phyloP scores from a whole-genome alignment of 805 yeast species.

The Brettanomyces custersianus region DNA sequence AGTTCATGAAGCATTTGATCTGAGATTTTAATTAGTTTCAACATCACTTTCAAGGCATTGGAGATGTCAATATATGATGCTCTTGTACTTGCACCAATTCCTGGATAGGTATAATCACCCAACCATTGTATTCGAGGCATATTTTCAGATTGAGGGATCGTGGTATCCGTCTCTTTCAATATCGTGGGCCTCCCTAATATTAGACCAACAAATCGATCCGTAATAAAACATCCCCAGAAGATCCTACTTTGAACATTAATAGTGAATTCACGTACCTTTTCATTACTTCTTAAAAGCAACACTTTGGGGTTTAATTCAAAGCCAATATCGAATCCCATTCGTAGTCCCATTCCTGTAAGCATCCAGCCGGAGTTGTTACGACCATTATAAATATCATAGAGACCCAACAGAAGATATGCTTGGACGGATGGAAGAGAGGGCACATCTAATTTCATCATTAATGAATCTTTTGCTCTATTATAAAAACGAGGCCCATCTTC shows the following conservation, averaged over 20 bases:
- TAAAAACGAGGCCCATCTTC: conserved; percentile 36
- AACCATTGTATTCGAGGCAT: conserved; percentile 56
- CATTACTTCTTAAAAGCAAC: conserved; percentile 31
- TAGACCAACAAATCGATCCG: conserved; percentile 54
- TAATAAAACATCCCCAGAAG: conserved; percentile 59
- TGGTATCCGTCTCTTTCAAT: conserved; percentile 46
- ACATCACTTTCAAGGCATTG: conserved; percentile 33
- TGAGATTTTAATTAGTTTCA: conserved; percentile 33
- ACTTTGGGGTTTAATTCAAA: conserved; percentile 55
- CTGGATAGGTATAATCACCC: conserved; percentile 42
- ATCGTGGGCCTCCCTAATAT: conserved; percentile 51
- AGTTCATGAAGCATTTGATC: conserved; percentile 38
- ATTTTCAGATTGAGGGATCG: conserved; percentile 50
- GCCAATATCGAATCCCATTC: conserved; percentile 60
- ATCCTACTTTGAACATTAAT: conserved; percentile 49
- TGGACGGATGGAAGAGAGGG: conserved; percentile 49
- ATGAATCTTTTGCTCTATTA: conserved; percentile 33
- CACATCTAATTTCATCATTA: conserved; percentile 33
- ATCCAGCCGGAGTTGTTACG: conserved; percentile 54
- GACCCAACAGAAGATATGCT: conserved; percentile 47
- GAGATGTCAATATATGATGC: conserved; percentile 27
- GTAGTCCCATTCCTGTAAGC: conserved; percentile 50
- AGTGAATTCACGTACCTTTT: conserved; percentile 36
- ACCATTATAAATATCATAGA: conserved; percentile 55
- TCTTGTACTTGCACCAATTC: too few relatives aligned